Evolutionary conservation across 2,329 filamentous ascomycete species (phyloP), one percentile per base, ranked within the genome.

Genomic region (Clathrospora elynae): DNA sequence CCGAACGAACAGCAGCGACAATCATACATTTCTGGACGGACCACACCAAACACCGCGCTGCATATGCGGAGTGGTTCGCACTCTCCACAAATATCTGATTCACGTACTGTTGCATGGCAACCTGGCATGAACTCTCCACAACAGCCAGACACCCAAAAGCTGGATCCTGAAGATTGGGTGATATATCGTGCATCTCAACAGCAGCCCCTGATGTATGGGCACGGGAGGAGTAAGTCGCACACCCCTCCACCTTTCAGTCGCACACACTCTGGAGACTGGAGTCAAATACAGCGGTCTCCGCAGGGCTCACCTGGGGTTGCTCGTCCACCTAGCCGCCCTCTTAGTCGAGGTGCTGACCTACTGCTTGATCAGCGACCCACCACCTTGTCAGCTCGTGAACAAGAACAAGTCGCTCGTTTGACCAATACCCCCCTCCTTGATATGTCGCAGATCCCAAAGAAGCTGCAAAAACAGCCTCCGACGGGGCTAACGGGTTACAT

Each of bases 141-240:
- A 7, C 60, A 61, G 14, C 71, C 74, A 18, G 68, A 74, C 10
- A 76, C 78, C n/a, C 77, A 73, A 28, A 73, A 71, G 6, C 63
- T 95, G 9, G 87, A 86, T 4, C 79, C 90, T 0, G 89, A 96
- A 66, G 84, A 95, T 57, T 95, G 86, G 71, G 89, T 96, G 5
- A 83, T 90, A 58, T 86, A 92, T 56, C 84, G 89, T 49, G 86
- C 85, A 14, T 76, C 82, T 9, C 68, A 73, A 28, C 73, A 74
- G 3, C 75, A 78, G 7, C 62, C 56, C 28, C 82, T 65, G 8
- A 49, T 61, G 25, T 57, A 58, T 35, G 72, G 75, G 1, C 86
- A 89, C 61, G 79, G 79, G 34, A 79, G 86, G 25, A 78, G 75
- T 35, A 73, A 77, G 2, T 83, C 84, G 1, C 71, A 72, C 10